Conservation (phyloP, 1,284 basidiomycete genomes). For the Microbotryum intermedium region DNA sequence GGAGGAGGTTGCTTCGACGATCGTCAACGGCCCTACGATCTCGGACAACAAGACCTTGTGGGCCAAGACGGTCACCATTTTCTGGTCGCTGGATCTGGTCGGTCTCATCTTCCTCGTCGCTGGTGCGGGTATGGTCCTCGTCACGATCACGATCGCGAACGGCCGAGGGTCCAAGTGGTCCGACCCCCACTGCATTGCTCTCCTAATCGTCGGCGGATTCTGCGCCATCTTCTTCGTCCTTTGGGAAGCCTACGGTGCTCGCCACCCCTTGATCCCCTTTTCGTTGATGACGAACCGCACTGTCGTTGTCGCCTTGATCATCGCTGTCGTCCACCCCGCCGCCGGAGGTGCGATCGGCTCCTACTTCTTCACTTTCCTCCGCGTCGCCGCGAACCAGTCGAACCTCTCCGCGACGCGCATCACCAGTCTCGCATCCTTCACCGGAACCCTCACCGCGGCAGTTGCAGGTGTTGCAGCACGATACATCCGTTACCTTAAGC, state of each 20-base stretch:
- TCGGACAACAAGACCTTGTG: slow-evolving; percentile 1
- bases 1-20: background rate
- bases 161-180: slow-evolving; percentile 36
- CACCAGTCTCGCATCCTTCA: slow-evolving; percentile 33
- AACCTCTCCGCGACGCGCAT: slow-evolving; percentile 34
- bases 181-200: slow-evolving; percentile 37
- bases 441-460: slow-evolving; percentile 33
- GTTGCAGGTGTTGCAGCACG: slow-evolving; percentile 29
- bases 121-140: slow-evolving; percentile 38
- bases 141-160: slow-evolving; percentile 40
- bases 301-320: slow-evolving; percentile 35
- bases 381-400: slow-evolving; percentile 34
- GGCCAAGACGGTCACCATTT: slow-evolving; percentile 25
- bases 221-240: slow-evolving; percentile 32
- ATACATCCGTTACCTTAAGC: slow-evolving; percentile 35
- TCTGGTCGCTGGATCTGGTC: slow-evolving; percentile 39
- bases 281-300: slow-evolving; percentile 36
- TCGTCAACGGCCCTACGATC: background rate
- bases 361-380: slow-evolving; percentile 35
- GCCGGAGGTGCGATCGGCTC: slow-evolving; percentile 36
- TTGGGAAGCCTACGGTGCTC: slow-evolving; percentile 37
- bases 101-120: slow-evolving; percentile 38
- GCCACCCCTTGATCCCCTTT: slow-evolving; percentile 39
- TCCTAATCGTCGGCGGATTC: slow-evolving; percentile 36
- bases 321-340: slow-evolving; percentile 38